Percentiles rank a stretch among this genome's conserved stretches.
Conservation (phyloP, 768 basidiomycete species). For the Suillus sp. region DNA sequence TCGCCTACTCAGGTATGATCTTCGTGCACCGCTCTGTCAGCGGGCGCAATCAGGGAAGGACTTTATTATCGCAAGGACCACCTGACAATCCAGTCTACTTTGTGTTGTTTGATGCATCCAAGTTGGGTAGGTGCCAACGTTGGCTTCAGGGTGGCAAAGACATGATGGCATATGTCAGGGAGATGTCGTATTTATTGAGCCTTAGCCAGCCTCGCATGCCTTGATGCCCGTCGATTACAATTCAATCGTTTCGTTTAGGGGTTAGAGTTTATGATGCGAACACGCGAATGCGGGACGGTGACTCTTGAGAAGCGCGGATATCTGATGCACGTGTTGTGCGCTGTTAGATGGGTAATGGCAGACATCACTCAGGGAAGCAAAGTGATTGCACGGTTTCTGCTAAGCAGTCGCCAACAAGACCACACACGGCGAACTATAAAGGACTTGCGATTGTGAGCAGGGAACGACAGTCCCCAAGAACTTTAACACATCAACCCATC, state of each 20-base stretch:
- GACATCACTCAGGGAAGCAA: neutral
- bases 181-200: neutral
- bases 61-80: conserved; percentile 61
- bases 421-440: neutral
- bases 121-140: conserved; percentile 64
- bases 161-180: conserved; percentile 28
- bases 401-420: neutral
- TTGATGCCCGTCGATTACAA: neutral
- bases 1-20: conserved; percentile 81
- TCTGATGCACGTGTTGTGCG: neutral
- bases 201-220: neutral
- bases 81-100: conserved; percentile 68
- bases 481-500: neutral
- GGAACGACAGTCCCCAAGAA: neutral
- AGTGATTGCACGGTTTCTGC: neutral
- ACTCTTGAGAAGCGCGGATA: neutral
- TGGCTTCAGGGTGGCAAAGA: conserved; percentile 61
- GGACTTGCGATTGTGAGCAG: neutral
- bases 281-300: neutral
- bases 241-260: neutral
- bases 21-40: conserved; percentile 75
- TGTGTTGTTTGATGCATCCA: conserved; percentile 59
- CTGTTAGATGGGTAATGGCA: neutral
- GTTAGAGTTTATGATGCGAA: neutral
- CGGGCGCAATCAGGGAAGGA: conserved; percentile 68